phyloP scores from a whole-genome alignment of 2,329 filamentous ascomycete genomes.

The Penicillium italicum region DNA sequence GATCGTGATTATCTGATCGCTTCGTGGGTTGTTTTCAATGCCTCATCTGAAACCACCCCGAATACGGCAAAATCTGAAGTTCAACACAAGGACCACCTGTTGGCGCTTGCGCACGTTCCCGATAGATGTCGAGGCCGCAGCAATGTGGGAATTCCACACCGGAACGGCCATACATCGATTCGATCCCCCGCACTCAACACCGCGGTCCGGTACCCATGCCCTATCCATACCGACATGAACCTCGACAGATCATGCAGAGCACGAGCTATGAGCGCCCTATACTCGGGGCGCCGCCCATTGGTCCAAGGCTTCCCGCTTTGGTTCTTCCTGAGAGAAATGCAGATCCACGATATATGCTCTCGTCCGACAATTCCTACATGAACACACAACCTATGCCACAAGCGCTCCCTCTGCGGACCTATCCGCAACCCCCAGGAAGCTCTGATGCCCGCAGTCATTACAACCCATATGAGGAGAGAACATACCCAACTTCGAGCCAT shows the following conservation, averaged over 20 bases:
- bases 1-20: background rate
- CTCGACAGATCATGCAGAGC: constrained; percentile 13
- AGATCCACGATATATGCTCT: constrained; percentile 24
- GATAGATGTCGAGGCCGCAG: constrained; percentile 33
- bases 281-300: constrained; percentile 7
- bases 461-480: constrained; percentile 21
- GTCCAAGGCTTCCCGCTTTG: constrained; percentile 17
- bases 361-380: constrained; percentile 20
- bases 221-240: constrained; percentile 24
- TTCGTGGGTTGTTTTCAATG: constrained; percentile 1
- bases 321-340: constrained; percentile 14
- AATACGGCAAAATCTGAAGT: constrained; percentile 13
- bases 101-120: constrained; percentile 8
- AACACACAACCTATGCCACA: constrained; percentile 20
- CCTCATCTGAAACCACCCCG: background rate
- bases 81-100: constrained; percentile 12
- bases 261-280: constrained; percentile 21
- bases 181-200: constrained; percentile 13
- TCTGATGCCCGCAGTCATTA: constrained; percentile 17
- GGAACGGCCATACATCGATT: constrained; percentile 22
- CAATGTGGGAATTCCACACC: constrained; percentile 28
- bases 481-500: constrained; percentile 17
- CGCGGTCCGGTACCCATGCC: constrained; percentile 11
- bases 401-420: constrained; percentile 12
- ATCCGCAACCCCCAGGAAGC: constrained; percentile 7